These are phyloP conservation scores for Dissophora ornata DNA, from an alignment of 192 early-diverging fungal genomes.

Conservation along the genomic window DNA sequence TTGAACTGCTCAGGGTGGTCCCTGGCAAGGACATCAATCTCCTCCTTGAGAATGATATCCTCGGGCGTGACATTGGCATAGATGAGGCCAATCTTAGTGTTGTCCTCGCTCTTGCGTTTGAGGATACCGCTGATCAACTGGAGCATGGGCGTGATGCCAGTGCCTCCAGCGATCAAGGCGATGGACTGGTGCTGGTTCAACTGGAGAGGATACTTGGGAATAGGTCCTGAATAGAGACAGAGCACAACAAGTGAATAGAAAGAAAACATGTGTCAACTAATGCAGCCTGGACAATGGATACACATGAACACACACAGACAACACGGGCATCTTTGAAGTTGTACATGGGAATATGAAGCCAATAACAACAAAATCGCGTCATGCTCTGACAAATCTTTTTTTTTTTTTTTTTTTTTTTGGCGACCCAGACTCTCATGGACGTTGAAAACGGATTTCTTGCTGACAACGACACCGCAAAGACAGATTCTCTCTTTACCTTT, in stretches of 20 bases:
- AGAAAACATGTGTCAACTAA: constrained; percentile 2
- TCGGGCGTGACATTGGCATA: constrained; percentile 73
- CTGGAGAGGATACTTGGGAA: constrained; percentile 68
- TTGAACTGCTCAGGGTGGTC: constrained; percentile 70
- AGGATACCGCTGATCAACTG: constrained; percentile 69
- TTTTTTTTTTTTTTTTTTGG: not conserved
- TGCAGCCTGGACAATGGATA: no score
- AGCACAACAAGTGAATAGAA: not conserved
- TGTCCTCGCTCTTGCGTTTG: constrained; percentile 62
- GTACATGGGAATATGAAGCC: no score
- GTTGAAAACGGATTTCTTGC: no score
- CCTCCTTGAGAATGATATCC: constrained; percentile 71
- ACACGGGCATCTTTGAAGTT: no score
- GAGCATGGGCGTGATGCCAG: constrained; percentile 76
- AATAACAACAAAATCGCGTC: not conserved
- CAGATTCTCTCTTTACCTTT: constrained; percentile 49
- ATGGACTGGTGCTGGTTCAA: constrained; percentile 67
- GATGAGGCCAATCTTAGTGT: constrained; percentile 73
- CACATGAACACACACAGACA: no score
- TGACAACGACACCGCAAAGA: no score
- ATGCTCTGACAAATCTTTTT: not conserved
- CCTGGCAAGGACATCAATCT: constrained; percentile 66
- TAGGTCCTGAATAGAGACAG: constrained; percentile 66
- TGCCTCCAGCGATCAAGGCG: constrained; percentile 79
- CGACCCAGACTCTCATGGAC: not conserved